Conservation (phyloP, 345 rosid species). For the Theobroma cacao region DNA sequence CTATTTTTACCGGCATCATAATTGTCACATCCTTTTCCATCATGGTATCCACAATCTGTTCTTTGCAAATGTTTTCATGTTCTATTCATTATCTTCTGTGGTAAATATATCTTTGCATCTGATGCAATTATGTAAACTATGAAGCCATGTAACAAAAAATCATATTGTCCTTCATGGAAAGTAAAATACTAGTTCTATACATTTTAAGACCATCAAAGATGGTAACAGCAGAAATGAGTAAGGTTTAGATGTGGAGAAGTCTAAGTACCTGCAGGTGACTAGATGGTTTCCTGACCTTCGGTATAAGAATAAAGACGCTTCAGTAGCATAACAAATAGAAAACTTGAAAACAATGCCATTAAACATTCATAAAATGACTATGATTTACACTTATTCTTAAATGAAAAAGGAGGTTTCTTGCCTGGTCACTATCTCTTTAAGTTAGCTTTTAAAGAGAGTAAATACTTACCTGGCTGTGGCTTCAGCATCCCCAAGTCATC, state of each 20-base stretch:
- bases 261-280: not conserved
- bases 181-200: not conserved
- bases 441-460: too few species aligned
- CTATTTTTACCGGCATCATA: slow-evolving; percentile 54
- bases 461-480: too few species aligned
- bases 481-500: too few species aligned
- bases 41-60: slow-evolving; percentile 50
- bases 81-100: not conserved
- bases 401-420: too few species aligned
- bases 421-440: too few species aligned
- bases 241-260: not conserved
- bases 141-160: not conserved
- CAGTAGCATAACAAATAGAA: too few species aligned
- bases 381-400: too few species aligned
- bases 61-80: not conserved
- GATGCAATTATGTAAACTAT: not conserved
- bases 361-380: too few species aligned
- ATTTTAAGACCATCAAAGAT: not conserved
- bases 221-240: not conserved
- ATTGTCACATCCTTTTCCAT: slow-evolving; percentile 63
- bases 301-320: too few species aligned
- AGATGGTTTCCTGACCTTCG: too few species aligned
- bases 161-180: not conserved
- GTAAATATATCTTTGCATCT: not conserved
- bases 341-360: too few species aligned